A percentile compares a stretch with the other conserved stretches of the same genome.
These are phyloP conservation scores for Lepidium campestre DNA, from an alignment of 441 rosid genomes.

Conservation along the genomic window DNA sequence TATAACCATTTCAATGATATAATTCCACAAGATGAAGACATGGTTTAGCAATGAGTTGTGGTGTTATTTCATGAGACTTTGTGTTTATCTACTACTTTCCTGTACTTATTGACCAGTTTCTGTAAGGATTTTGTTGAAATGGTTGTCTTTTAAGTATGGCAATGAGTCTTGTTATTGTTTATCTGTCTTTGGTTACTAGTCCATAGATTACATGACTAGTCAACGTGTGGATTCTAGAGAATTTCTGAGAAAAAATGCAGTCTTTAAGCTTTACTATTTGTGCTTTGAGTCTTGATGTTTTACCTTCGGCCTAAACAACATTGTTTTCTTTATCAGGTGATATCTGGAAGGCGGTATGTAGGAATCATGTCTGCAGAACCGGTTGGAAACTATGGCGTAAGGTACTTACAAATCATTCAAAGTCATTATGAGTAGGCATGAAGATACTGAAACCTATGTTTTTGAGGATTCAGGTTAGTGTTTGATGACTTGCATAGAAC, in stretches of 20 bases:
- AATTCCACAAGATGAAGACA: neutral
- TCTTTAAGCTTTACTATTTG: neutral
- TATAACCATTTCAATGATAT: neutral
- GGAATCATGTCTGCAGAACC: constrained; percentile 95
- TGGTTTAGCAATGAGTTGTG: neutral
- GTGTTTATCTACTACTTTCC: neutral
- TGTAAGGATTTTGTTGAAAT: neutral
- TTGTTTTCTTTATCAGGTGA: constrained; percentile 46
- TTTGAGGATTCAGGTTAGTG: constrained; percentile 47
- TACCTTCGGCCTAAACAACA: neutral
- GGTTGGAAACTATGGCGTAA: constrained; percentile 90
- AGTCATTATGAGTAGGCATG: neutral
- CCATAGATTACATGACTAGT: neutral
- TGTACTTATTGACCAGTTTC: neutral
- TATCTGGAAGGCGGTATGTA: constrained; percentile 78
- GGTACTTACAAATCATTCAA: constrained; percentile 37
- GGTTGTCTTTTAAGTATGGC: neutral
- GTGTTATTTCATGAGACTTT: neutral
- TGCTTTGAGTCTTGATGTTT: neutral
- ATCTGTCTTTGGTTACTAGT: neutral
- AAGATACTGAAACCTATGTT: neutral
- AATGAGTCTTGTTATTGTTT: neutral
- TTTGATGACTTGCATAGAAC: constrained; percentile 93
- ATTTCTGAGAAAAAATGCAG: neutral
- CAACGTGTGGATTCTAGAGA: neutral